A percentile compares a stretch with the other conserved stretches of the same genome.
Evolutionary conservation across 257 asterid species (phyloP).

Genomic region (Avicennia marina): DNA sequence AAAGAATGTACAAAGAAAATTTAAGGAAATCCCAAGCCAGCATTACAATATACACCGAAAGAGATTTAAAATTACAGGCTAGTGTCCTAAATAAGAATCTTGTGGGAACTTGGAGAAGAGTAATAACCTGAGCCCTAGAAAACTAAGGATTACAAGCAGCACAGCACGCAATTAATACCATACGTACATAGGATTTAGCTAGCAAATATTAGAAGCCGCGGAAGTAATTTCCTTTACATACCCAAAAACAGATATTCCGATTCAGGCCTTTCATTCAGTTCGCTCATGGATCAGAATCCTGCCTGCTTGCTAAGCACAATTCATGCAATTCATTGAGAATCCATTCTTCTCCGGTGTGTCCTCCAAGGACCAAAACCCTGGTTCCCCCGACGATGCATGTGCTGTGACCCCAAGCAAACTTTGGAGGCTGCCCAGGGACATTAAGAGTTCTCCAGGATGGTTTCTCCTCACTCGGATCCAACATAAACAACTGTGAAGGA

Average conservation of each 20-base stretch:
- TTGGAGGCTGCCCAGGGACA: constrained; percentile 83
- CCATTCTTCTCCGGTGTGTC: constrained; percentile 92
- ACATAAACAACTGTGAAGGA: constrained; percentile 71
- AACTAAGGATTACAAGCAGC: no score
- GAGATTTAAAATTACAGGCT: no score
- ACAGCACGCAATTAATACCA: no score
- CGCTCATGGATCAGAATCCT: constrained; percentile 58
- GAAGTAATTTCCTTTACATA: no score
- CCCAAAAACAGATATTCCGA: not conserved
- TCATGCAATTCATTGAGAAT: constrained; percentile 71
- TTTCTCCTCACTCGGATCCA: constrained; percentile 80
- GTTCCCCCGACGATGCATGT: constrained; percentile 90
- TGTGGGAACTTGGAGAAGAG: no score
- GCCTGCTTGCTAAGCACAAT: constrained; percentile 73
- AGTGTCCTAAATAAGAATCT: no score
- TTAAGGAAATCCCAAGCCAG: no score
- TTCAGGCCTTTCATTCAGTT: not conserved
- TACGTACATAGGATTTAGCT: no score
- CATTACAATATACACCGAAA: no score
- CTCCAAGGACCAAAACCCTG: constrained; percentile 80
- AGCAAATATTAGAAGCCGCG: no score
- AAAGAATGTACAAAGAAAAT: no score
- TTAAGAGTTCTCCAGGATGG: constrained; percentile 71
- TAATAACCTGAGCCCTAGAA: no score
- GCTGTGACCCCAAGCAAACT: constrained; percentile 90